A percentile compares a stretch with the other conserved stretches of the same genome.
These are phyloP conservation scores for Pneumocystis oryctolagi DNA, from an alignment of 1,139 yeast genomes.

Conservation along the genomic window DNA sequence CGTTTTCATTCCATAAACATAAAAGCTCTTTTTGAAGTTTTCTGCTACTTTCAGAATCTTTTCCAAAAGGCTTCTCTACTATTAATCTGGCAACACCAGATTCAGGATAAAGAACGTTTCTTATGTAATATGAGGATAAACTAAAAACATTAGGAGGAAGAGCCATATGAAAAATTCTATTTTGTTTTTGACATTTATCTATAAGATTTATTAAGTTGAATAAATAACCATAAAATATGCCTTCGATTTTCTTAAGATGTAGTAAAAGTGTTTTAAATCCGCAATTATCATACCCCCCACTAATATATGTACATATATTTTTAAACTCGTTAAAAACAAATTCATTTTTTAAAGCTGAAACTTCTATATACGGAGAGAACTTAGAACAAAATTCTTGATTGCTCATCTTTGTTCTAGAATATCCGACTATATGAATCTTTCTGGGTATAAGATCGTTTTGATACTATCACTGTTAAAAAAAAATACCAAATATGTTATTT, in stretches of 20 bases:
- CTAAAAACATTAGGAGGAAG: slow-evolving; percentile 88
- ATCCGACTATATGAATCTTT: slow-evolving; percentile 66
- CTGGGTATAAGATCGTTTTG: slow-evolving; percentile 69
- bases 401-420: slow-evolving; percentile 68
- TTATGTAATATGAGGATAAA: slow-evolving; percentile 58
- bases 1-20: slow-evolving; percentile 81
- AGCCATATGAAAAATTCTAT: slow-evolving; percentile 77
- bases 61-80: slow-evolving; percentile 96
- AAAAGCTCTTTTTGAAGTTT: slow-evolving; percentile 61
- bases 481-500: slow-evolving; percentile 6
- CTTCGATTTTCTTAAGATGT: slow-evolving; percentile 46
- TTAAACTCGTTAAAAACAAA: slow-evolving; percentile 41
- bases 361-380: slow-evolving; percentile 50
- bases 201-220: not conserved
- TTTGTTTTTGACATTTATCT: slow-evolving; percentile 13
- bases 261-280: slow-evolving; percentile 49
- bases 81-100: slow-evolving; percentile 66
- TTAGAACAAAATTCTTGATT: slow-evolving; percentile 53
- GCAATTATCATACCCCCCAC: slow-evolving; percentile 66
- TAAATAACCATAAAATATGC: slow-evolving; percentile 16
- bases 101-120: slow-evolving; percentile 49
- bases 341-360: slow-evolving; percentile 25
- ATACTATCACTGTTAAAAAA: slow-evolving; percentile 22
- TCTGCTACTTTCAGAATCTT: slow-evolving; percentile 64
- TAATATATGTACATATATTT: slow-evolving; percentile 46